Evolutionary conservation across 768 basidiomycete genomes (phyloP).

Genomic region (Amanita fuliginea): DNA sequence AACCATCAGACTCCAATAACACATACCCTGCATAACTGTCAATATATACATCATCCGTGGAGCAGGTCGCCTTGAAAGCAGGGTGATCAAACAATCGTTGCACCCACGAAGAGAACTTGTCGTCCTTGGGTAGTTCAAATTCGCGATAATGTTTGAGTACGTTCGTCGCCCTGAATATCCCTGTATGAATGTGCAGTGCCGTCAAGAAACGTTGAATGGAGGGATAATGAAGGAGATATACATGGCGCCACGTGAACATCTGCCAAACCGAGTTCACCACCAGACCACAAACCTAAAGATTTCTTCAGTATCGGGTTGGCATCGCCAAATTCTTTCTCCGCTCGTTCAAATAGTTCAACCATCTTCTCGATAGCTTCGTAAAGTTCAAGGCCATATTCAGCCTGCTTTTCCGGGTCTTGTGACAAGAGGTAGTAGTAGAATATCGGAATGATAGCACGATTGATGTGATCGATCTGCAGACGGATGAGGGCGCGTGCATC

Average conservation of each 20-base stretch:
- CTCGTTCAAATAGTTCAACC: constrained; percentile 43
- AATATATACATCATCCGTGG: constrained; percentile 52
- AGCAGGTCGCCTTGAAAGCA: constrained; percentile 57
- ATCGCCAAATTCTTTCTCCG: constrained; percentile 26
- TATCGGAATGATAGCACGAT: constrained; percentile 50
- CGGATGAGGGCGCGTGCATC: constrained; percentile 62
- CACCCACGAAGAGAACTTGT: constrained; percentile 41
- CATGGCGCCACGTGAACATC: constrained; percentile 54
- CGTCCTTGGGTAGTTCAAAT: constrained; percentile 41
- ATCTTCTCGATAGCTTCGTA: constrained; percentile 39
- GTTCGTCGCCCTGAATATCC: constrained; percentile 58
- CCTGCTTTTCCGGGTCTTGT: constrained; percentile 43
- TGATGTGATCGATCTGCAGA: constrained; percentile 59
- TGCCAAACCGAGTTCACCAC: constrained; percentile 44
- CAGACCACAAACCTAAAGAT: constrained; percentile 52
- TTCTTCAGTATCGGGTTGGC: constrained; percentile 11
- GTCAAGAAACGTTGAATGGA: constrained; percentile 19
- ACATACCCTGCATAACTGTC: constrained; percentile 41
- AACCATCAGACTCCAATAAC: neutral
- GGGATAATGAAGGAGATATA: neutral
- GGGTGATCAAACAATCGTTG: constrained; percentile 45
- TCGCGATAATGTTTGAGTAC: constrained; percentile 61
- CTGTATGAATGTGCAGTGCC: constrained; percentile 29
- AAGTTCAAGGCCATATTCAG: constrained; percentile 44
- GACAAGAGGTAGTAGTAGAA: constrained; percentile 72